A percentile compares a stretch with the other conserved stretches of the same genome.
Conservation (phyloP, 257 asterid species). For the Verbascum thapsus region DNA sequence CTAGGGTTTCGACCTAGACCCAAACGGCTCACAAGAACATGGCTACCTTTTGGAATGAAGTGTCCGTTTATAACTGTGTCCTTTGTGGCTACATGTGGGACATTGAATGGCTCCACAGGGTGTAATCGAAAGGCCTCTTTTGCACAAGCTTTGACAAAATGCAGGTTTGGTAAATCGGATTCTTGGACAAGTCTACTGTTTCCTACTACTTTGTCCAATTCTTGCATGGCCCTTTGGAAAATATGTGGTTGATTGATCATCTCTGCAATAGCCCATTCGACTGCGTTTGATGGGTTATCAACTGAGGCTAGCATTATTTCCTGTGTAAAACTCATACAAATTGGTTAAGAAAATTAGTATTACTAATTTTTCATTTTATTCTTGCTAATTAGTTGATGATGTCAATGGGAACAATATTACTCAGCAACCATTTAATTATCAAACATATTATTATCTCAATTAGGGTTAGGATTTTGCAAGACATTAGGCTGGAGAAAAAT, state of each 20-base stretch:
- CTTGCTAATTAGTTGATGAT: too few species aligned
- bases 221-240: neutral
- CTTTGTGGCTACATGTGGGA: slow-evolving; percentile 17
- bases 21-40: slow-evolving; percentile 28
- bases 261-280: slow-evolving; percentile 32
- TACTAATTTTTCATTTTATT: too few species aligned
- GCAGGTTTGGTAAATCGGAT: slow-evolving; percentile 14
- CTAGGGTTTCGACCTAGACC: slow-evolving; percentile 43
- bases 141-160: slow-evolving; percentile 29
- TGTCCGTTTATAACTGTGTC: slow-evolving; percentile 30
- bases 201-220: slow-evolving; percentile 25
- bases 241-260: slow-evolving; percentile 27
- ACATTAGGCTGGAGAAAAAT: too few species aligned
- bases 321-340: too few species aligned
- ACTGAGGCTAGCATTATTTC: slow-evolving; percentile 26
- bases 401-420: too few species aligned
- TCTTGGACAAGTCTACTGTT: slow-evolving; percentile 26
- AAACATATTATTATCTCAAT: too few species aligned
- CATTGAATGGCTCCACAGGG: slow-evolving; percentile 27
- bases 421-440: too few species aligned
- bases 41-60: slow-evolving; percentile 38
- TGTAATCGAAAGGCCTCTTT: slow-evolving; percentile 38
- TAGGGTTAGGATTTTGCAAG: too few species aligned
- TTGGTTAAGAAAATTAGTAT: too few species aligned
- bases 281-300: slow-evolving; percentile 31